These are phyloP conservation scores for Tremella mesenterica DNA, from an alignment of 768 basidiomycete species.

Conservation along the genomic window DNA sequence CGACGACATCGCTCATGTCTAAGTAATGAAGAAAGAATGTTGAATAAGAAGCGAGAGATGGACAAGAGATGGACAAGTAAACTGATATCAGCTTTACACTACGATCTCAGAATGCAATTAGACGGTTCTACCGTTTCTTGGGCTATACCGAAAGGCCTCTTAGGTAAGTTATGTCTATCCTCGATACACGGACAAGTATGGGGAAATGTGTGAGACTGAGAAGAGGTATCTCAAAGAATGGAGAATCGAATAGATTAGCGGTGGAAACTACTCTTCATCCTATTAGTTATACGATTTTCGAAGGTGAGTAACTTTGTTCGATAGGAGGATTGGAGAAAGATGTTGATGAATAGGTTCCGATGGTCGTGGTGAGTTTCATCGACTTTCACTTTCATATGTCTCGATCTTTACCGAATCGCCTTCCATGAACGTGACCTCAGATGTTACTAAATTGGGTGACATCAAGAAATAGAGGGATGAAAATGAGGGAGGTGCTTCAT, in stretches of 20 bases:
- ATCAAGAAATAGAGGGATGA: too few species aligned
- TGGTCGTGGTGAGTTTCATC: slow-evolving; percentile 3
- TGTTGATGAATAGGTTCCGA: slow-evolving; percentile 7
- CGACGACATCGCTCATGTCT: too few species aligned
- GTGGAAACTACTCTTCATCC: slow-evolving; percentile 36
- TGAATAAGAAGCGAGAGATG: not conserved
- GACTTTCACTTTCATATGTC: too few species aligned
- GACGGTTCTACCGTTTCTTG: slow-evolving; percentile 33
- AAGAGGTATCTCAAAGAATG: slow-evolving; percentile 23
- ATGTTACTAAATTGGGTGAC: too few species aligned
- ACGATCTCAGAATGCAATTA: slow-evolving; percentile 36
- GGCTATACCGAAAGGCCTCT: slow-evolving; percentile 33
- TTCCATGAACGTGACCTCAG: too few species aligned
- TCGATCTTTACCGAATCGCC: too few species aligned
- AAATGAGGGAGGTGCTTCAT: too few species aligned
- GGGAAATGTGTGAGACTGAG: not conserved
- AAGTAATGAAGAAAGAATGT: not conserved
- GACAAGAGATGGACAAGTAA: not conserved
- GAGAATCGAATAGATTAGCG: slow-evolving; percentile 25
- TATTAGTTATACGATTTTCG: slow-evolving; percentile 33
- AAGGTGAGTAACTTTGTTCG: slow-evolving; percentile 15
- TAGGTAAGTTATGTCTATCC: slow-evolving; percentile 16
- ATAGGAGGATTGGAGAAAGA: not conserved
- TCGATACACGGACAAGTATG: too few species aligned
- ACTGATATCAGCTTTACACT: slow-evolving; percentile 26